Percentiles rank a stretch among this genome's conserved stretches.
Conservation (phyloP, 768 basidiomycete species). For the Lyophyllum shimeji region DNA sequence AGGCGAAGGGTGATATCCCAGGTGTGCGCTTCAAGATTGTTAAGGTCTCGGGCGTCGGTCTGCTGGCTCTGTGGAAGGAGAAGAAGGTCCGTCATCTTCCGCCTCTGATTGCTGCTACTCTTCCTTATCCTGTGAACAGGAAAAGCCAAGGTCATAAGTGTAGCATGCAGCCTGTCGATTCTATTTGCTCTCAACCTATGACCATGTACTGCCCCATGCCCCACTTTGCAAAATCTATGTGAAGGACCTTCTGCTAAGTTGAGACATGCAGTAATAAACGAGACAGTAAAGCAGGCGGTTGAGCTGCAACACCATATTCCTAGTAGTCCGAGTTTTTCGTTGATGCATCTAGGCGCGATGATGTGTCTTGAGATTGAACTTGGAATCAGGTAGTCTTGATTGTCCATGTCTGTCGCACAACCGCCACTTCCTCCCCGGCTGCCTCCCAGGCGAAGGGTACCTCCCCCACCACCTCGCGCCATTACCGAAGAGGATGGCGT, state of each 20-base stretch:
- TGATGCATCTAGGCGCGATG: conserved; percentile 1
- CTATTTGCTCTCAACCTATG: conserved; percentile 11
- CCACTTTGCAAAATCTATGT: background rate
- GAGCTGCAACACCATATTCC: background rate
- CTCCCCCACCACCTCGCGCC: conserved; percentile 25
- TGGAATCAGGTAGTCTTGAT: background rate
- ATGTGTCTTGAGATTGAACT: background rate
- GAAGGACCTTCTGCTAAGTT: background rate
- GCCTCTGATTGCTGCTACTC: background rate
- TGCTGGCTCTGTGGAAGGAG: conserved; percentile 98
- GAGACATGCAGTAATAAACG: background rate
- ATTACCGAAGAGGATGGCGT: background rate
- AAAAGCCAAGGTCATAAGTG: conserved; percentile 66
- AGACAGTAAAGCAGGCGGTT: background rate
- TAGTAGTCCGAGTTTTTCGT: background rate
- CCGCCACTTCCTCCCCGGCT: conserved; percentile 27
- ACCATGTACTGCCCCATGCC: conserved; percentile 14
- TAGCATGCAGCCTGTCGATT: conserved; percentile 4
- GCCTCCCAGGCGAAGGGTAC: conserved; percentile 27
- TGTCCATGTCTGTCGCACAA: conserved; percentile 12
- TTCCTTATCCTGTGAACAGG: conserved; percentile 36
- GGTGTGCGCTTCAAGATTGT: conserved; percentile 99
- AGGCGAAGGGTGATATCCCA: conserved; percentile 99
- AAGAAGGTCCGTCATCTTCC: conserved; percentile 76
- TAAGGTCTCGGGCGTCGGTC: conserved; percentile 99